phyloP scores from a whole-genome alignment of 768 basidiomycete genomes.

The Chlorophyllum brunneum region DNA sequence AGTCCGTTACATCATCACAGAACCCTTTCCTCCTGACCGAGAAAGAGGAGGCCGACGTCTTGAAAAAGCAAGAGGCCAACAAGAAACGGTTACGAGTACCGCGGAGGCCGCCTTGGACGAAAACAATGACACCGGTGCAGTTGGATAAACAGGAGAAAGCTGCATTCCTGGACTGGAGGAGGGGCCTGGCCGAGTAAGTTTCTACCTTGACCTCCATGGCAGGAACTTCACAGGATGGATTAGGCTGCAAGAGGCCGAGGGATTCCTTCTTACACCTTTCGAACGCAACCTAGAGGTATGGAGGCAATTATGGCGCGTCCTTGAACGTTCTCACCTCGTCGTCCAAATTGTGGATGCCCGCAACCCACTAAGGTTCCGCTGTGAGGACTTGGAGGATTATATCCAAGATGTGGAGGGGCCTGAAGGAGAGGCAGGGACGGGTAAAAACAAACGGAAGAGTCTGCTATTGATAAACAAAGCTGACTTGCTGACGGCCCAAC shows the following conservation, averaged over 20 bases:
- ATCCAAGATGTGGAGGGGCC: constrained; percentile 79
- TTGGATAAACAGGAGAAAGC: constrained; percentile 88
- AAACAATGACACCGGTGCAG: constrained; percentile 68
- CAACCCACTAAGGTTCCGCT: constrained; percentile 89
- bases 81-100: constrained; percentile 80
- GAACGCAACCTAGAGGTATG: constrained; percentile 98
- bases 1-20: constrained; percentile 47
- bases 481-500: constrained; percentile 81
- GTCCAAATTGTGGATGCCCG: constrained; percentile 97
- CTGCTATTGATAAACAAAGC: constrained; percentile 94
- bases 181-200: constrained; percentile 86
- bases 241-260: constrained; percentile 87
- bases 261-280: constrained; percentile 90
- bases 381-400: constrained; percentile 87
- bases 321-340: constrained; percentile 91
- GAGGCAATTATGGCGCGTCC: constrained; percentile 96
- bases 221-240: not conserved
- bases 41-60: constrained; percentile 73
- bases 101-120: constrained; percentile 86
- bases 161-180: constrained; percentile 89
- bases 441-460: constrained; percentile 66
- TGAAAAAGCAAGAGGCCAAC: constrained; percentile 73
- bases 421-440: constrained; percentile 78
- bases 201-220: not conserved
- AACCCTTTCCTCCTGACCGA: constrained; percentile 87